Base-by-base conservation (phyloP, 2,329 filamentous ascomycete species). In the Rachicladosporium sp. region DNA sequence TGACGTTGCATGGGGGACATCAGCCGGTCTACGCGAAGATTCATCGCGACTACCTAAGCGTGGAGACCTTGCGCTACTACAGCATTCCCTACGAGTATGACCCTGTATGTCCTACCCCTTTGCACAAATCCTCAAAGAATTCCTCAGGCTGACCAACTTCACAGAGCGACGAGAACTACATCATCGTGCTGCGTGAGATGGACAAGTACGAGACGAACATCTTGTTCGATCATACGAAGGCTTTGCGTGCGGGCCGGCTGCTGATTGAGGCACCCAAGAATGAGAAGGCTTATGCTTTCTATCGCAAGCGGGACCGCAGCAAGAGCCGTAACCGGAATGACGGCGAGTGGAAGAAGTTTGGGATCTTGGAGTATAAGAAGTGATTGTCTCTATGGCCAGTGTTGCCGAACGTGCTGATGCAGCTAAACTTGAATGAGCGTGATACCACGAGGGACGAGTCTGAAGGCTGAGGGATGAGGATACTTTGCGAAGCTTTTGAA, bases 131-230 rank as follows among this genome's bases (percentile, higher is more conserved):
- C 12, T 11, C 12, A 8, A 34, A 30, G 12, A 32, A 29, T 34
- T 11, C 8, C 29, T 30, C 34, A 11, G 9, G 31, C 34, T 30
- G 15, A 36, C 35, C 15, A 31, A 2, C 6, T 30, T 23, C 15
- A 37, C 47, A 66, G 64, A 35, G 41, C 50, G 62, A 70, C 48
- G 55, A 58, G 7, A 60, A 67, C 40, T 70, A 64, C 55, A 63
- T 69, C 52, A 66, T 70, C 49, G 65, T 70, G 42, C 57, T 68
- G 8, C 62, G 64, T 37, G 67, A 70, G 44, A 66, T 70, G 61
- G 61, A 63, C 46, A 59, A 61, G 35, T 55, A 58, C 40, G 66
- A 69, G 38, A 70, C 66, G 4, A 65, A 70, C 32, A 57, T 69
- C 19, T 53, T 70, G 21, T 70, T 70, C 47, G 67, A 70, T 48